phyloP scores from a whole-genome alignment of 2,329 filamentous ascomycete species.

The Cladobotryum mycophilum region DNA sequence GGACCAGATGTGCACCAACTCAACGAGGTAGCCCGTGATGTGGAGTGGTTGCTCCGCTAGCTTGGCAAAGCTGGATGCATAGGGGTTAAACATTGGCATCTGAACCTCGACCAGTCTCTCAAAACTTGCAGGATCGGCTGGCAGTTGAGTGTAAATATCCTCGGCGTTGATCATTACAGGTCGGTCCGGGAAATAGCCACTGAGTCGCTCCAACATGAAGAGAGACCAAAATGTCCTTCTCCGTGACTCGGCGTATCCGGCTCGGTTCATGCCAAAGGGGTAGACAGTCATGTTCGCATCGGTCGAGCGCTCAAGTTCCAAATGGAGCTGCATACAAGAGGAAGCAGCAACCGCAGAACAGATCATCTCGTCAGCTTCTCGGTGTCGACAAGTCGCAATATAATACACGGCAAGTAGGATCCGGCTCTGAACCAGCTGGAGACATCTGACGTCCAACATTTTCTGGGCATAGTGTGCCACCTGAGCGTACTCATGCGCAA shows the following conservation, averaged over 20 bases:
- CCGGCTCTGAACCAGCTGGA: constrained; percentile 62
- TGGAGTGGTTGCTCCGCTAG: constrained; percentile 30
- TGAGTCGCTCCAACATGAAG: constrained; percentile 63
- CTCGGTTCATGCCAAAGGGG: constrained; percentile 52
- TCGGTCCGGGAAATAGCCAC: constrained; percentile 49
- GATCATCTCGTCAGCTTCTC: constrained; percentile 57
- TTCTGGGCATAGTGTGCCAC: constrained; percentile 52
- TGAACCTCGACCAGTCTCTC: constrained; percentile 52
- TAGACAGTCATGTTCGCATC: constrained; percentile 35
- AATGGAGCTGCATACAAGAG: constrained; percentile 54
- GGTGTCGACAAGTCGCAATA: constrained; percentile 52
- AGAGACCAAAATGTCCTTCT: constrained; percentile 67
- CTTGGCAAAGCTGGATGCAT: constrained; percentile 19
- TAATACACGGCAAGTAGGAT: constrained; percentile 63
- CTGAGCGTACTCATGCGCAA: constrained; percentile 36
- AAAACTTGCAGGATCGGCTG: constrained; percentile 54
- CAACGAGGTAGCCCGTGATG: constrained; percentile 54
- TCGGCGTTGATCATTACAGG: constrained; percentile 53
- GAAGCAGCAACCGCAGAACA: constrained; percentile 56
- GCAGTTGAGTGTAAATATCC: constrained; percentile 61
- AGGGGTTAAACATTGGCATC: constrained; percentile 55
- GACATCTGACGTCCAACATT: constrained; percentile 21
- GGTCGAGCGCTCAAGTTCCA: constrained; percentile 48
- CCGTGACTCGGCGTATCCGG: constrained; percentile 58
- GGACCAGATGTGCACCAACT: constrained; percentile 59